Base-by-base conservation (phyloP, 2,329 filamentous ascomycete genomes). In the Alternaria atra region DNA sequence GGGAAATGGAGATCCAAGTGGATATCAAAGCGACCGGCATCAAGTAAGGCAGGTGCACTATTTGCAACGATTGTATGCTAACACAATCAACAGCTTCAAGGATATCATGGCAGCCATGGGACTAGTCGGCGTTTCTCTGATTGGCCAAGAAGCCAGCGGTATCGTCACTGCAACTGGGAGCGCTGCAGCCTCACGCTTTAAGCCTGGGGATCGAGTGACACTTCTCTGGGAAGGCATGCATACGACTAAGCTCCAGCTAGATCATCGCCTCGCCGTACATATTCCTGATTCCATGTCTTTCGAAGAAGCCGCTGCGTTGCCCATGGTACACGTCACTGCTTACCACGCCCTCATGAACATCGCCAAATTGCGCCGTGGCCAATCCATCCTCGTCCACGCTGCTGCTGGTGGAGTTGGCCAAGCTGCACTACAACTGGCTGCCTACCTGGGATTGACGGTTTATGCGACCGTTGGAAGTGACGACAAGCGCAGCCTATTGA, bases 351-450 rank as follows among this genome's bases (percentile, higher is more conserved):
- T 80, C 0, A 25, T 70, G 20, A 58, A 71, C 2, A 29, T 70
- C 4, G 73, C 65, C 0, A 58, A 66, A 8, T 37, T 78, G 8
- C 39, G 52, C 3, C 39, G 55, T 6, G 77, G 76, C 6, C 32
- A 80, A 48, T 70, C 58, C 0, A 77, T 72, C 7, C 52, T 74
- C 2, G 71, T 74, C 9, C 68, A 72, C 17, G 35, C 39, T 7
- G 71, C 59, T 1, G 20, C 65, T 15, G 73, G 68, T n/a, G 66
- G 65, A 5, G 37, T 71, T 2, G 73, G 73, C 1, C 40, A 65
- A 12, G 69, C 66, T 3, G 68, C 69, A 0, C 62, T 75, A 9
- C 64, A 69, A 75, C 60, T 65, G n/a, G 13, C 73, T 3, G 62
- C 61, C 0, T 29, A 58, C 5, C 32, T 43, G 23, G 70, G 67